Evolutionary conservation across 2,329 filamentous ascomycete genomes (phyloP).

Genomic region (Helicocarpus griseus): DNA sequence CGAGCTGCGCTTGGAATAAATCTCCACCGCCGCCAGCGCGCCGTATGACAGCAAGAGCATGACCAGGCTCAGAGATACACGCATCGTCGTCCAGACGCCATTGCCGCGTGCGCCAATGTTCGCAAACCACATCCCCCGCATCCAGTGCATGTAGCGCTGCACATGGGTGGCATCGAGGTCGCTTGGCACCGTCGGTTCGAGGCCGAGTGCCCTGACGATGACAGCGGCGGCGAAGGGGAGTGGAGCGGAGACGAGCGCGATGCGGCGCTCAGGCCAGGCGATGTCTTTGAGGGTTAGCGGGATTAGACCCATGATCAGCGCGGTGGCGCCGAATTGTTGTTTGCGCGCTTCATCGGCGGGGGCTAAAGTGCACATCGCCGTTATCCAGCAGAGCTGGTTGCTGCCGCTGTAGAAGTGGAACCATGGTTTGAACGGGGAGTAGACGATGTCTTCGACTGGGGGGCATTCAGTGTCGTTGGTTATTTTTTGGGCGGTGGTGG

Average conservation of each 20-base stretch:
- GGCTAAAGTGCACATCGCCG: constrained; percentile 19
- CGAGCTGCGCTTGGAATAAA: constrained; percentile 22
- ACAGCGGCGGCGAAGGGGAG: constrained; percentile 14
- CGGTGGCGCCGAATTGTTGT: constrained; percentile 23
- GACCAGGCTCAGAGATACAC: not conserved
- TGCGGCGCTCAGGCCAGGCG: constrained; percentile 22
- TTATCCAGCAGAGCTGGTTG: constrained; percentile 19
- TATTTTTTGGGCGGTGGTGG: not conserved
- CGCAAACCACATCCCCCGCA: constrained; percentile 2
- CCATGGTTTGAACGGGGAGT: constrained; percentile 23
- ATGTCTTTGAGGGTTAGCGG: constrained; percentile 24
- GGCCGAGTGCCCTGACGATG: constrained; percentile 18
- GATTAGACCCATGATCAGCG: constrained; percentile 25
- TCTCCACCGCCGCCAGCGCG: constrained; percentile 18
- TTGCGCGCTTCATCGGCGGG: constrained; percentile 21
- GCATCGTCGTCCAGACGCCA: constrained; percentile 1
- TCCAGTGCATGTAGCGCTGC: constrained; percentile 7
- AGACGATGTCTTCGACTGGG: constrained; percentile 40
- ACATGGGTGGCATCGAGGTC: constrained; percentile 7
- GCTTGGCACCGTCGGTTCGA: constrained; percentile 12
- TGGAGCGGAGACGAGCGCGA: constrained; percentile 15
- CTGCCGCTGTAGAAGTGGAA: constrained; percentile 5
- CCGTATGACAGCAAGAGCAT: constrained; percentile 13
- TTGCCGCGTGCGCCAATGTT: constrained; percentile 1
- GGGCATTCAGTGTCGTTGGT: constrained; percentile 24